Percentiles rank a stretch among this genome's conserved stretches.
phyloP scores from a whole-genome alignment of 164 flowering plant species.

The Liquidambar formosana region DNA sequence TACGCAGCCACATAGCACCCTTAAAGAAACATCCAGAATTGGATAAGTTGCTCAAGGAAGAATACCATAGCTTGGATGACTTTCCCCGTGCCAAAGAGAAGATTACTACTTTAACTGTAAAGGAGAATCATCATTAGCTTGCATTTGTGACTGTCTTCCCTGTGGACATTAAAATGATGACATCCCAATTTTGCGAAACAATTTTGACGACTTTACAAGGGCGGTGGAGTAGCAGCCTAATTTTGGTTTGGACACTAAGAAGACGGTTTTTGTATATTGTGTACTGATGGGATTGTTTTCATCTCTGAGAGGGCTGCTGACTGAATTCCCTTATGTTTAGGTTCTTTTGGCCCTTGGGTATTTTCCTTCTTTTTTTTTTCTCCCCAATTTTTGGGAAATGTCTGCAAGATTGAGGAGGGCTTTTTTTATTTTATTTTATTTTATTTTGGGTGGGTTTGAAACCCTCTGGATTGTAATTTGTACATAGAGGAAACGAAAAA shows the following conservation, averaged over 20 bases:
- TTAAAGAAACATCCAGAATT: slow-evolving; percentile 72
- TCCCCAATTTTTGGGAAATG: slow-evolving; percentile 7
- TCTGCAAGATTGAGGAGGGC: slow-evolving; percentile 22
- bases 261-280: slow-evolving; percentile 19
- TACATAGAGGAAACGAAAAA: slow-evolving; percentile 16
- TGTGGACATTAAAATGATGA: not conserved
- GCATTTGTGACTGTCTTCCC: not conserved
- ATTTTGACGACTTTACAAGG: not conserved
- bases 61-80: slow-evolving; percentile 69
- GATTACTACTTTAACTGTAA: slow-evolving; percentile 1
- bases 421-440: not conserved
- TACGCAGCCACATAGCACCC: slow-evolving; percentile 39
- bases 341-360: slow-evolving; percentile 9
- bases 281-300: slow-evolving; percentile 3
- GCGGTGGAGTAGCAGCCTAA: slow-evolving; percentile 5
- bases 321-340: slow-evolving; percentile 2
- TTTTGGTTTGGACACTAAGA: slow-evolving; percentile 6
- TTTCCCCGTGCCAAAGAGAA: slow-evolving; percentile 68
- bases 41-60: slow-evolving; percentile 76
- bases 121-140: slow-evolving; percentile 25
- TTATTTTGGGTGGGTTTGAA: too few species aligned
- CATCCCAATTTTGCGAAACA: slow-evolving; percentile 21
- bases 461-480: slow-evolving; percentile 15
- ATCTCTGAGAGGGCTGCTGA: slow-evolving; percentile 17
- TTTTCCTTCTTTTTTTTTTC: too few species aligned